Percentiles rank a stretch among this genome's conserved stretches.
Evolutionary conservation across 805 yeast genomes (phyloP).

Genomic region (Yarrowia osloensis): DNA sequence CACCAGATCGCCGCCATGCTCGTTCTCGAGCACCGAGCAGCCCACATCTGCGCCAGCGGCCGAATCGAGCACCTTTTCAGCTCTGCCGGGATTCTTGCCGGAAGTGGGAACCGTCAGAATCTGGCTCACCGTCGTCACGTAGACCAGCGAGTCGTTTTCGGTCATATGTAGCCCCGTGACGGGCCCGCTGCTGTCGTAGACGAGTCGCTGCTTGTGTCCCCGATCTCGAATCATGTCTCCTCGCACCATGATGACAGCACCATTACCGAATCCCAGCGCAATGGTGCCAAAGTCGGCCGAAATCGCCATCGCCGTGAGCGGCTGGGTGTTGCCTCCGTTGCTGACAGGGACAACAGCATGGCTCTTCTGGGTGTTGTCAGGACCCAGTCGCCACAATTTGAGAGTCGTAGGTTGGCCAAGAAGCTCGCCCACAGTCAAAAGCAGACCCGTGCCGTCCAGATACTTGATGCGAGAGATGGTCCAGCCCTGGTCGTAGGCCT

Average conservation of each 20-base stretch:
- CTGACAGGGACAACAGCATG: slow-evolving; percentile 63
- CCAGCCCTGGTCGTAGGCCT: slow-evolving; percentile 67
- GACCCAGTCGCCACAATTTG: slow-evolving; percentile 69
- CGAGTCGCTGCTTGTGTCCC: slow-evolving; percentile 82
- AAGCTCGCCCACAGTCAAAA: slow-evolving; percentile 69
- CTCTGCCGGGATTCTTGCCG: slow-evolving; percentile 74
- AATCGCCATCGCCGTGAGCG: slow-evolving; percentile 65
- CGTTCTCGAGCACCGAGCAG: slow-evolving; percentile 44
- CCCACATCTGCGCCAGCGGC: slow-evolving; percentile 51
- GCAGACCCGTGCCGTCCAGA: slow-evolving; percentile 51
- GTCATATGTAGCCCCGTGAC: slow-evolving; percentile 72
- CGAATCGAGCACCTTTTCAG: slow-evolving; percentile 51
- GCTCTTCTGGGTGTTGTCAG: slow-evolving; percentile 47
- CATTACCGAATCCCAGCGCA: slow-evolving; percentile 82
- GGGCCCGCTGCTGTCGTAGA: slow-evolving; percentile 68
- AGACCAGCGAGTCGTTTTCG: slow-evolving; percentile 49
- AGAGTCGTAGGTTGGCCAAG: slow-evolving; percentile 70
- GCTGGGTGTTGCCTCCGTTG: slow-evolving; percentile 76
- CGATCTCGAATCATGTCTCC: slow-evolving; percentile 88
- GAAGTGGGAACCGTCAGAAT: slow-evolving; percentile 72
- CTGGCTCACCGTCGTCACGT: slow-evolving; percentile 72
- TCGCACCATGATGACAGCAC: slow-evolving; percentile 74
- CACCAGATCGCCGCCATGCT: slow-evolving; percentile 51
- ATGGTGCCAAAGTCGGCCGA: slow-evolving; percentile 60
- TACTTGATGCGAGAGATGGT: slow-evolving; percentile 59